Percentiles rank a stretch among this genome's conserved stretches.
These are phyloP conservation scores for Yamadazyma phyllophila DNA, from an alignment of 805 yeast genomes.

Conservation along the genomic window DNA sequence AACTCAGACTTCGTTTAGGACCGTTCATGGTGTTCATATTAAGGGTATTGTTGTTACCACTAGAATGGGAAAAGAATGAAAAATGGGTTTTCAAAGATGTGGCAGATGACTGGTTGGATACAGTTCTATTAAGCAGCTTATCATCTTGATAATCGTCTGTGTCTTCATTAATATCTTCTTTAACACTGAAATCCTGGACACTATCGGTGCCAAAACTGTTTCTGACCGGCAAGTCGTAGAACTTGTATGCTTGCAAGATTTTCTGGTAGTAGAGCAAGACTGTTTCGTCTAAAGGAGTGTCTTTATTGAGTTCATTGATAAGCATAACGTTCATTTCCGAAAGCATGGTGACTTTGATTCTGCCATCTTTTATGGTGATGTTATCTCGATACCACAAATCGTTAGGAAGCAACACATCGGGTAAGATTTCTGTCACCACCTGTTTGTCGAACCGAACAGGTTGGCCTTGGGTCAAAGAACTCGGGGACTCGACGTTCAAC, in stretches of 20 bases:
- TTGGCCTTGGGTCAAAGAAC: background rate
- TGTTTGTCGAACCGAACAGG: background rate
- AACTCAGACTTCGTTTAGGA: conserved; percentile 5
- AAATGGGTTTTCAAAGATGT: conserved; percentile 12
- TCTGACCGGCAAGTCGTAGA: conserved; percentile 23
- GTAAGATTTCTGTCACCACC: conserved; percentile 24
- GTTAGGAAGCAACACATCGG: conserved; percentile 31
- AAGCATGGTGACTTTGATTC: conserved; percentile 30
- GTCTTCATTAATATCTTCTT: conserved; percentile 21
- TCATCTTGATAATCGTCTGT: conserved; percentile 10
- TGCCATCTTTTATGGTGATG: conserved; percentile 27
- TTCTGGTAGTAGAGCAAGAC: conserved; percentile 29
- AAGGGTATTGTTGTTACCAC: conserved; percentile 1
- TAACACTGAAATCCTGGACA: background rate
- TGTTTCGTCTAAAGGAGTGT: conserved; percentile 23
- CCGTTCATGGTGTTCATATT: background rate
- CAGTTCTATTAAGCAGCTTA: conserved; percentile 11
- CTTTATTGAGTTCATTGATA: conserved; percentile 16
- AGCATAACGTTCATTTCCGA: conserved; percentile 33
- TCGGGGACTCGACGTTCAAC: conserved; percentile 10
- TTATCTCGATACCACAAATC: conserved; percentile 38
- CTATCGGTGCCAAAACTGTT: background rate
- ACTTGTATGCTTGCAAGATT: conserved; percentile 31
- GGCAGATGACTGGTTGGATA: conserved; percentile 15
- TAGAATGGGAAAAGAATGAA: conserved; percentile 12